Percentiles rank a stretch among this genome's conserved stretches.
phyloP scores from a whole-genome alignment of 352 stramenopile species.

The Peronospora tabacina region DNA sequence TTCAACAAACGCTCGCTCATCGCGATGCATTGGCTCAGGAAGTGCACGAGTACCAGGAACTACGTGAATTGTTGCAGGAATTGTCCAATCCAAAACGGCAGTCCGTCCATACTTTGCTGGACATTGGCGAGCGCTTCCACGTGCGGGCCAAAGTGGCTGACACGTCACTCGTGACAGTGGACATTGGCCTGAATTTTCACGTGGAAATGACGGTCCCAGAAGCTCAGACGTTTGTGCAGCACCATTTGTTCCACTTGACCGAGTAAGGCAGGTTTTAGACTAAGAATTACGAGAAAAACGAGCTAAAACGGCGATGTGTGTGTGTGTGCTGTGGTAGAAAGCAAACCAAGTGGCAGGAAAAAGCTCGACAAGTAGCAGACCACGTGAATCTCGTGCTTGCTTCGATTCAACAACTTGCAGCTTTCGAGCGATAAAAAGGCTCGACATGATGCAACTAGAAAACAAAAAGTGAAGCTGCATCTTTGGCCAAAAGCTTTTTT shows the following conservation, averaged over 20 bases:
- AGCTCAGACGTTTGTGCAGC: slow-evolving; percentile 45
- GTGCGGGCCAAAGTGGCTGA: slow-evolving; percentile 61
- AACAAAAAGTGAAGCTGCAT: no score
- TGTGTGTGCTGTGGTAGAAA: slow-evolving; percentile 35
- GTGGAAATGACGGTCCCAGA: slow-evolving; percentile 70
- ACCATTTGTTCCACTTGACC: slow-evolving; percentile 42
- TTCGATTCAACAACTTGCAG: slow-evolving; percentile 64
- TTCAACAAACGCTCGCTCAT: slow-evolving; percentile 46
- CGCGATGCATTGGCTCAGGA: slow-evolving; percentile 44
- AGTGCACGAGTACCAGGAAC: slow-evolving; percentile 58
- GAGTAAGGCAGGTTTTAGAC: slow-evolving; percentile 22
- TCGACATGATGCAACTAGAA: no score
- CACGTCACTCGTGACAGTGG: slow-evolving; percentile 52
- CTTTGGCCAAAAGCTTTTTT: no score
- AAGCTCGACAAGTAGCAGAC: slow-evolving; percentile 56
- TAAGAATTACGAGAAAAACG: neutral
- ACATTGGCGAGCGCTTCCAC: slow-evolving; percentile 65
- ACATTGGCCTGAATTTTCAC: slow-evolving; percentile 68
- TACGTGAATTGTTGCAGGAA: slow-evolving; percentile 41
- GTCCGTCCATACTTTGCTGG: slow-evolving; percentile 45
- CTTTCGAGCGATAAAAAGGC: slow-evolving; percentile 35
- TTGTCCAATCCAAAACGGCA: slow-evolving; percentile 6
- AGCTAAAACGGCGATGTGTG: neutral
- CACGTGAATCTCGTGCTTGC: slow-evolving; percentile 72
- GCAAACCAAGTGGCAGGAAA: slow-evolving; percentile 56